Conservation (phyloP, 163 green algal genomes). For the Scenedesmus sp. region DNA sequence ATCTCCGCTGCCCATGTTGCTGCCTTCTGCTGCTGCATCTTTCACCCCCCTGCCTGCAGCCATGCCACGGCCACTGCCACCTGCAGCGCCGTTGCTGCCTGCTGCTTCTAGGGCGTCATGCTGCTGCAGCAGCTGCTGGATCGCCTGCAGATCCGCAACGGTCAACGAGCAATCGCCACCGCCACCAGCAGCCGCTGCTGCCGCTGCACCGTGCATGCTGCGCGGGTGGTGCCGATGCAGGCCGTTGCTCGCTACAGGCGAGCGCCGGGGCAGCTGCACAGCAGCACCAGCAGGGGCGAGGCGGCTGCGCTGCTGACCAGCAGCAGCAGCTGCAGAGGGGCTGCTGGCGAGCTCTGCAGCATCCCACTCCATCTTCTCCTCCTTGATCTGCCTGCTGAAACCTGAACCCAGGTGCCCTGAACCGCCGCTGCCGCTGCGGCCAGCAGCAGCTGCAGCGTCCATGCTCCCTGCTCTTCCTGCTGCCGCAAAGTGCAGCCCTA, state of each 20-base stretch:
- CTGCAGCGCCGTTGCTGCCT: neutral
- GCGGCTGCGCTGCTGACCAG: neutral
- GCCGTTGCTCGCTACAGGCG: neutral
- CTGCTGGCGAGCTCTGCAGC: neutral
- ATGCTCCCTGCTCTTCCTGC: neutral
- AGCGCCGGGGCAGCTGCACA: neutral
- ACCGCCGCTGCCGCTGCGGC: neutral
- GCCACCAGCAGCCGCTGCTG: neutral
- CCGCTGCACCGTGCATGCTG: neutral
- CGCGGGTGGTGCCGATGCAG: neutral
- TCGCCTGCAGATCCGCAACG: conserved; percentile 5
- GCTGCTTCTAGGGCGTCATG: neutral
- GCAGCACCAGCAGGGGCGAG: neutral
- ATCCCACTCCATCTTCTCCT: neutral
- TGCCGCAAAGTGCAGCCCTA: neutral
- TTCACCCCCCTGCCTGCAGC: neutral
- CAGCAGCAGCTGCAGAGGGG: neutral
- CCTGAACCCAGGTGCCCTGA: neutral
- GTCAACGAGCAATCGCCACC: neutral
- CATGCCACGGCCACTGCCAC: neutral
- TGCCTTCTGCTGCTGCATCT: neutral
- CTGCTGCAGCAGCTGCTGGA: conserved; percentile 13
- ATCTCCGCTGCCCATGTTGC: neutral
- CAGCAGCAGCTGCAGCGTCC: neutral
- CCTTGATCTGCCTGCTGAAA: neutral